Evolutionary conservation across 1,284 basidiomycete species (phyloP).

Genomic region (Volvariella volvacea): DNA sequence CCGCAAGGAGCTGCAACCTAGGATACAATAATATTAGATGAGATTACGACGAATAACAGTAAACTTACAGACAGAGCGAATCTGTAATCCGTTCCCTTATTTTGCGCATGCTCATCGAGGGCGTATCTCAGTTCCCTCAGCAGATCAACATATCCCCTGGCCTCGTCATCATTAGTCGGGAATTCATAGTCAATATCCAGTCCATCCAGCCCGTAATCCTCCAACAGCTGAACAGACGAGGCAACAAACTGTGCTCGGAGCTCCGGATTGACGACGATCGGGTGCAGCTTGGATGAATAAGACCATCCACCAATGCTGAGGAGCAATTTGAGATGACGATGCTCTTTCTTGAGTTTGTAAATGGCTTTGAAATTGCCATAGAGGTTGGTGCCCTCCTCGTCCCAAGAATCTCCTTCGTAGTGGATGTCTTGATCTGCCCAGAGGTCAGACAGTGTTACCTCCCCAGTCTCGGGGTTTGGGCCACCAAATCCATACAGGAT

Average conservation of each 20-base stretch:
- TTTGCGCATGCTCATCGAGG: slow-evolving; percentile 59
- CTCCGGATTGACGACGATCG: slow-evolving; percentile 58
- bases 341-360: slow-evolving; percentile 80
- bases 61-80: slow-evolving; percentile 71
- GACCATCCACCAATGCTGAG: slow-evolving; percentile 91
- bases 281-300: slow-evolving; percentile 76
- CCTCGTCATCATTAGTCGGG: slow-evolving; percentile 65
- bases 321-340: slow-evolving; percentile 82
- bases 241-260: slow-evolving; percentile 73
- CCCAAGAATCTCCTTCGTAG: slow-evolving; percentile 80
- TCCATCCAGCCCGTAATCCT: slow-evolving; percentile 73
- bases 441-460: slow-evolving; percentile 78
- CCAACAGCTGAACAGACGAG: slow-evolving; percentile 73
- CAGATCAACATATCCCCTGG: slow-evolving; percentile 65
- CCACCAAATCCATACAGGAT: slow-evolving; percentile 90
- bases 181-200: slow-evolving; percentile 88
- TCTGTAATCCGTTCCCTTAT: slow-evolving; percentile 52
- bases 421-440: slow-evolving; percentile 95
- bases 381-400: slow-evolving; percentile 77
- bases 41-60: too few relatives aligned
- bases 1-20: slow-evolving; percentile 93
- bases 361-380: slow-evolving; percentile 95
- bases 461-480: slow-evolving; percentile 73
- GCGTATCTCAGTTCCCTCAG: slow-evolving; percentile 64
- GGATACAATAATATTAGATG: too few relatives aligned